Percentiles rank a stretch among this genome's conserved stretches.
phyloP scores from a whole-genome alignment of 352 stramenopile genomes.

The Phytophthora boehmeriae region DNA sequence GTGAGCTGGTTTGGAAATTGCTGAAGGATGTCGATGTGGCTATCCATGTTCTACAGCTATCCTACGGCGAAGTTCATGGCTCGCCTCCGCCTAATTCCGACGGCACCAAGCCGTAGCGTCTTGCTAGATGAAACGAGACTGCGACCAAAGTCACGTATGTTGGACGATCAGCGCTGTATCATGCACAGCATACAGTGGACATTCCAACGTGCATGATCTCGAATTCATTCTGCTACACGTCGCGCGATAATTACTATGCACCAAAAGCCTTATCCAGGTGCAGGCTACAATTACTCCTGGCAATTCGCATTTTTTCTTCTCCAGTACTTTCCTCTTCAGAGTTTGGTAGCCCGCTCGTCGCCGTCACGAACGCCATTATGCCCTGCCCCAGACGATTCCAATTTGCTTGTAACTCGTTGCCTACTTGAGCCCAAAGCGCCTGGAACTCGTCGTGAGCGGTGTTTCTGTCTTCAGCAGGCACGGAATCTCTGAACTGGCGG shows the following conservation, averaged over 20 bases:
- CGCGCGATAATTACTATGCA: too few species aligned
- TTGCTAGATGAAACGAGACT: too few species aligned
- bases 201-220: too few species aligned
- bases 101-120: too few species aligned
- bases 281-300: too few species aligned
- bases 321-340: background rate
- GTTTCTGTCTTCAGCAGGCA: background rate
- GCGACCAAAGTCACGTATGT: too few species aligned
- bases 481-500: slow-evolving; percentile 1
- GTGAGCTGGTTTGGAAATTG: background rate
- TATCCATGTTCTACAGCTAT: slow-evolving; percentile 13
- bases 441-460: background rate
- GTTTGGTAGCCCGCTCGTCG: background rate
- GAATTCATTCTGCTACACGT: too few species aligned
- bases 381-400: slow-evolving; percentile 15
- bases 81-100: background rate
- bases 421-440: slow-evolving; percentile 13
- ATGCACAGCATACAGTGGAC: too few species aligned
- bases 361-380: slow-evolving; percentile 3
- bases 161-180: too few species aligned
- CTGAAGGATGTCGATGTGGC: background rate
- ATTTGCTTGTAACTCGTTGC: slow-evolving; percentile 16
- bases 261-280: too few species aligned
- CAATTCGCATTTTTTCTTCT: background rate
- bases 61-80: background rate